Evolutionary conservation across 108 stramenopile genomes (phyloP), one percentile per base, ranked within the genome.

Genomic region (Cylindrotheca closterium): DNA sequence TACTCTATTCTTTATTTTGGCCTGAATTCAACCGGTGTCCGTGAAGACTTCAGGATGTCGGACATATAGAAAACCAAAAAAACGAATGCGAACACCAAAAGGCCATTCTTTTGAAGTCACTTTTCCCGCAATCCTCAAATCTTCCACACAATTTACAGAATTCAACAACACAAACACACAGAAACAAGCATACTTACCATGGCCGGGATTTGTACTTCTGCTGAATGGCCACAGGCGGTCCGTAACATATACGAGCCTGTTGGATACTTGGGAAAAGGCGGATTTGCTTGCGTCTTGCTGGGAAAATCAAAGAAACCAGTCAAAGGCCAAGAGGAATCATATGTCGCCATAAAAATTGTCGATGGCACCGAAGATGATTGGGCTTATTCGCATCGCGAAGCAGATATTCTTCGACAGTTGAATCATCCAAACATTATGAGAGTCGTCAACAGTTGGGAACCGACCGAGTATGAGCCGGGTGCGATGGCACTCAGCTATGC

Each of bases 361-460:
- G 74, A 70, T 1, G 37, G 55, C 25, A 47, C 42, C 47, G 5
- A 24, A 7, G 17, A 24, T 15, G 66, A 75, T 60, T 8, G 30
- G 2, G 57, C 50, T 25, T 76, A 81, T 37, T 56, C 61, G 22
- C 71, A 72, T 37, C 63, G 80, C 10, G 84, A 85, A 70, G 67
- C 78, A 24, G 68, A 85, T 24, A 75, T 85, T 30, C 53, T 85
- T 32, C 50, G 64, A 57, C 73, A 81, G 37, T 45, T 86, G 18
- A 22, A 45, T 30, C 85, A 89, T 74, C 81, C 83, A 1, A 74
- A 78, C 37, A 89, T 93, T 73, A 73, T 93, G 55, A 67, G 68
- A n/a, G 58, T 86, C 21, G 21, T 73, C 28, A 77, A 88, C 23
- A 52, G 57, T 55, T 70, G 69, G 65, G 56, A 75, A 30, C 52